Percentiles rank a stretch among this genome's conserved stretches.
These are phyloP conservation scores for Aciculoconidium aculeatum DNA, from an alignment of 805 yeast species.

Conservation along the genomic window DNA sequence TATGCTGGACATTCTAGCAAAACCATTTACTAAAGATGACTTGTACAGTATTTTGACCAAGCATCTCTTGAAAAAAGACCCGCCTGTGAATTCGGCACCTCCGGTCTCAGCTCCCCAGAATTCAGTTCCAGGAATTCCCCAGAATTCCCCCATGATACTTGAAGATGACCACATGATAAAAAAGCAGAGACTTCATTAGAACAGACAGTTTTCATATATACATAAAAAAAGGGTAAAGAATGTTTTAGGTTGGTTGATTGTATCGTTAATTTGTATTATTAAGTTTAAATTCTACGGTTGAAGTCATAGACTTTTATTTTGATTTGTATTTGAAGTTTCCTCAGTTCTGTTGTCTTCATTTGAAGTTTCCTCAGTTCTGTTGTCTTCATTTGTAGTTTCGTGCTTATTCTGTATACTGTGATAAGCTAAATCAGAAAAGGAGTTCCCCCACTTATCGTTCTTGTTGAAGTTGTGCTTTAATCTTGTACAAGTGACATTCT, in stretches of 20 bases:
- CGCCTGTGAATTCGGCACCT: no score
- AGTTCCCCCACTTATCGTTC: constrained; percentile 42
- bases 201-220: no score
- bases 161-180: constrained; percentile 14
- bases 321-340: no score
- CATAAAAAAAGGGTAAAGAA: no score
- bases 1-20: constrained; percentile 86
- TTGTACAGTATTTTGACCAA: constrained; percentile 72
- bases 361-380: neutral
- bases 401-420: no score
- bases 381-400: neutral
- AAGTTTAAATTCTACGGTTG: no score
- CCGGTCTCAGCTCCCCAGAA: neutral
- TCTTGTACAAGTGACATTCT: constrained; percentile 12
- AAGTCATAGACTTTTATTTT: no score
- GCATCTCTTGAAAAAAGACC: constrained; percentile 43
- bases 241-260: no score
- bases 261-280: no score
- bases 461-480: constrained; percentile 12
- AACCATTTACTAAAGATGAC: constrained; percentile 89
- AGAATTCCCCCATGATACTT: constrained; percentile 1
- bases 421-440: constrained; percentile 49
- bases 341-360: no score
- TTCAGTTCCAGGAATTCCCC: constrained; percentile 1
- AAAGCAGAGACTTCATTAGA: constrained; percentile 16